Conservation (phyloP, 306 rosid species). For the Myrica gale region DNA sequence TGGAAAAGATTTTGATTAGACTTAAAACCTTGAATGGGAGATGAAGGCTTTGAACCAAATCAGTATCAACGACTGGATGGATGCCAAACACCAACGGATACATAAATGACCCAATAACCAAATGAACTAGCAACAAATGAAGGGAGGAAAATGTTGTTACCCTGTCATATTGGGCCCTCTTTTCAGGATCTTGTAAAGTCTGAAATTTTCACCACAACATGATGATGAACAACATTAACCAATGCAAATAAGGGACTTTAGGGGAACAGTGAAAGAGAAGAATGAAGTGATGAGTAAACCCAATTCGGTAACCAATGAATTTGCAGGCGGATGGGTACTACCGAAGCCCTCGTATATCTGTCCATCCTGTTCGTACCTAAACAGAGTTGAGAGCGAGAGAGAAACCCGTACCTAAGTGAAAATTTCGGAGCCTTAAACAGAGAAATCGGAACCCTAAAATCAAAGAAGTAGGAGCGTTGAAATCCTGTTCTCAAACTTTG, state of each 20-base stretch:
- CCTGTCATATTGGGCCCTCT: constrained; percentile 67
- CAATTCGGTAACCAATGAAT: too few species aligned
- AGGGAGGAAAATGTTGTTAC: constrained; percentile 30
- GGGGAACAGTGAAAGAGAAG: background rate
- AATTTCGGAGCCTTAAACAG: too few species aligned
- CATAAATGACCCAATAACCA: background rate
- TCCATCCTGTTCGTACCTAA: too few species aligned
- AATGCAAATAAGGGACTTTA: background rate
- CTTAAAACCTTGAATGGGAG: constrained; percentile 19
- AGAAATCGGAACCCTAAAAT: too few species aligned
- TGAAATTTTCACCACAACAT: constrained; percentile 38
- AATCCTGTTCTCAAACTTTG: too few species aligned
- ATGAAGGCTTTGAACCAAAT: constrained; percentile 18
- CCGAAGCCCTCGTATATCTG: too few species aligned
- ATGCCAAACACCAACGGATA: background rate
- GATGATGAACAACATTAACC: constrained; percentile 17
- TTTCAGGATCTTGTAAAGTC: constrained; percentile 78
- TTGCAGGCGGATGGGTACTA: too few species aligned
- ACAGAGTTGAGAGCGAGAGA: too few species aligned
- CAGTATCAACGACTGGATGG: background rate
- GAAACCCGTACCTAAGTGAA: too few species aligned
- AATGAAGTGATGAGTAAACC: background rate
- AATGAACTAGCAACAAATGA: background rate
- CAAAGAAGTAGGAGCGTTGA: too few species aligned
- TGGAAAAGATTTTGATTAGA: constrained; percentile 27